Evolutionary conservation across 805 yeast species (phyloP).

Genomic region (Candida qinlingensis): DNA sequence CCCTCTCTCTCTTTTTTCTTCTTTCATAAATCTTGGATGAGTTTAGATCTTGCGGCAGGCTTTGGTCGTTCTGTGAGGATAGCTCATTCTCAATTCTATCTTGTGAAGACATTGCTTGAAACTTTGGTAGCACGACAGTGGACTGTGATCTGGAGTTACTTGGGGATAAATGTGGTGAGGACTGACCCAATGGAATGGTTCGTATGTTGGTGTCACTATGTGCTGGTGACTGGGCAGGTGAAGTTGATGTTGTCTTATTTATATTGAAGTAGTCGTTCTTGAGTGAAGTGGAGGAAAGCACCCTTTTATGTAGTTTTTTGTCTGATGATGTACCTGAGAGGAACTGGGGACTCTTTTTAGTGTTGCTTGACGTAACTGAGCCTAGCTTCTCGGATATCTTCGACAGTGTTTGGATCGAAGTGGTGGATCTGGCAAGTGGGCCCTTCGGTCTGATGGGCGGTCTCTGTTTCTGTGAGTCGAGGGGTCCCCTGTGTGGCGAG

Average conservation of each 20-base stretch:
- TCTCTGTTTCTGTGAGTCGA: neutral
- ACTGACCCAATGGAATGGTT: constrained; percentile 10
- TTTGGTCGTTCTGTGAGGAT: neutral
- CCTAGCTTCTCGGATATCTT: constrained; percentile 11
- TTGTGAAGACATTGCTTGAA: constrained; percentile 17
- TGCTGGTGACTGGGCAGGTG: neutral
- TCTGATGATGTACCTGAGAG: constrained; percentile 5
- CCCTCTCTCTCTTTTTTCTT: constrained; percentile 16
- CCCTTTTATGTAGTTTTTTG: constrained; percentile 21
- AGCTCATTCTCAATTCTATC: neutral
- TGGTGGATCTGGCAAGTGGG: constrained; percentile 10
- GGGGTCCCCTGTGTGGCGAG: neutral
- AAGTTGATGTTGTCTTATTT: neutral
- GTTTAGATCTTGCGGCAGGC: constrained; percentile 7
- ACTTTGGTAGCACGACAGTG: constrained; percentile 16
- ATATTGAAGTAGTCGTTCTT: constrained; percentile 14
- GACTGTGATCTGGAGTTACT: neutral
- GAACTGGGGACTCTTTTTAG: constrained; percentile 5
- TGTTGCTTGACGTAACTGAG: constrained; percentile 10
- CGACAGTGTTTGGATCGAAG: constrained; percentile 24
- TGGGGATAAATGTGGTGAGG: neutral
- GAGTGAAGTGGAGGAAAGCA: constrained; percentile 19
- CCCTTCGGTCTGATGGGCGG: neutral
- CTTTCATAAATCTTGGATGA: constrained; percentile 21
- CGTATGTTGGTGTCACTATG: neutral